Conservation (phyloP, 495 filamentous ascomycete genomes). For the Durotheca rogersii region DNA sequence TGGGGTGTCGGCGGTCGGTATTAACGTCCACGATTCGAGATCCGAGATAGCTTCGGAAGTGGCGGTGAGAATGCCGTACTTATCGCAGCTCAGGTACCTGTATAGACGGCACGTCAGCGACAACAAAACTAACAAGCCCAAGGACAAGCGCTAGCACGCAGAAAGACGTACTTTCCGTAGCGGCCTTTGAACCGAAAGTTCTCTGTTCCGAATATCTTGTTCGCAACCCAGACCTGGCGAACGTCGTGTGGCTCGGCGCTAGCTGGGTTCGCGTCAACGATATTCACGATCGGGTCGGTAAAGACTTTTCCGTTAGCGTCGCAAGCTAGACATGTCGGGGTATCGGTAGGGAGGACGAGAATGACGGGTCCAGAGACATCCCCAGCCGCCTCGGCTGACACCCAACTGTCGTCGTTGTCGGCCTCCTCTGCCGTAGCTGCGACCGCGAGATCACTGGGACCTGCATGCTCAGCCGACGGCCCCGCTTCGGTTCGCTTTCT, state of each 20-base stretch:
- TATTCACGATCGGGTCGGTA: conserved; percentile 74
- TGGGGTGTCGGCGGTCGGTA: conserved; percentile 61
- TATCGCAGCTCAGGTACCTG: conserved; percentile 78
- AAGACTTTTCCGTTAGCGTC: conserved; percentile 86
- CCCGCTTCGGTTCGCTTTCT: conserved; percentile 65
- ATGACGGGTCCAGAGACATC: conserved; percentile 87
- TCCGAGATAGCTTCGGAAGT: conserved; percentile 75
- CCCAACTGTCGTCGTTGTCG: conserved; percentile 80
- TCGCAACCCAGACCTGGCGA: conserved; percentile 92
- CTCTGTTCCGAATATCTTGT: conserved; percentile 78
- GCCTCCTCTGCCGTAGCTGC: conserved; percentile 43
- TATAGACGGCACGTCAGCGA: conserved; percentile 39
- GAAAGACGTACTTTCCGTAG: conserved; percentile 69
- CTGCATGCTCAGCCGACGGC: conserved; percentile 36
- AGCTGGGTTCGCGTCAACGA: conserved; percentile 70
- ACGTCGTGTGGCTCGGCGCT: conserved; percentile 94
- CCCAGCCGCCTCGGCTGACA: conserved; percentile 69
- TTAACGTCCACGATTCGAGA: conserved; percentile 78
- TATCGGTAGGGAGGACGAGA: conserved; percentile 69
- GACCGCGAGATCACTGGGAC: conserved; percentile 39
- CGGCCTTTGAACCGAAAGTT: conserved; percentile 80
- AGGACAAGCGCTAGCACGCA: too few species aligned
- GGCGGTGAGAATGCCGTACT: conserved; percentile 74
- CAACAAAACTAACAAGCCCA: background rate
- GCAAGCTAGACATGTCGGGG: conserved; percentile 71